Evolutionary conservation across 2,329 filamentous ascomycete species (phyloP), one percentile per base, ranked within the genome.

Genomic region (Trichoderma endophyticum): DNA sequence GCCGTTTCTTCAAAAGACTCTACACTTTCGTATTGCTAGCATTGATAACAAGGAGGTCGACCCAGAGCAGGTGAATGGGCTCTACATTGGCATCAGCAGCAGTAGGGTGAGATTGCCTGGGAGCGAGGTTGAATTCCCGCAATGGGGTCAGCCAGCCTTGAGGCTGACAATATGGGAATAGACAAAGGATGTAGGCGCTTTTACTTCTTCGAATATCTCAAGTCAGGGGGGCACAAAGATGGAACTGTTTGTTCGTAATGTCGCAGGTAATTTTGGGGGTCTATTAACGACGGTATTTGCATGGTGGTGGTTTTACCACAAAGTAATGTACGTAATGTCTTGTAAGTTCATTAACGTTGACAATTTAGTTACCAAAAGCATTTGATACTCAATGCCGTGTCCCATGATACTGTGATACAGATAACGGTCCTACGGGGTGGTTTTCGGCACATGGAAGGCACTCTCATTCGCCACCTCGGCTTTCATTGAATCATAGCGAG

Each of bases 1-100:
- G 48, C 82, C 84, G 1, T 86, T 84, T 72, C 79, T 88, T n/a
- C 75, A 75, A 28, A 71, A 79, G 4, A 74, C 78, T 7, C 77
- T 88, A 9, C 76, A 82, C 54, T 79, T 82, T 63, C 73, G 77
- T 12, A 76, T 82, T 5, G 75, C 78, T 11, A 74, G 74, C 1
- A 78, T 76, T 61, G 71, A 80, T 28, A 75, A 77, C 26, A 64
- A 73, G 4, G 75, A 76, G 32, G 73, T 81, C 12, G 74, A 79
- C 14, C 74, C 79, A 8, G 39, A 43, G 6, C 39, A 66, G 6
- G 77, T 82, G 3, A 76, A 74, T 6, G 80, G 80, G 1, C 74
- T 82, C 6, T 75, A 75, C 62, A 74, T 82, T 26, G 74, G 70
- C 8, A 77, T 82, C 60, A 77, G 75, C 74, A 81, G 79, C 72